Evolutionary conservation across 176 grass and related monocot genomes (phyloP).

Genomic region (sorghum (Sorghum bicolor)): Sorghum_bicolor_NCBIv3 NC_012877.2:54579501-54580000

Average conservation of each 20-base stretch:
- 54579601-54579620: conserved; percentile 41
- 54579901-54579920: conserved; percentile 82
- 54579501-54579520: conserved; percentile 52
- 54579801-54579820: conserved; percentile 84
- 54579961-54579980: conserved; percentile 49
- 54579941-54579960: conserved; percentile 52
- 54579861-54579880: conserved; percentile 1
- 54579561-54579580: conserved; percentile 84
- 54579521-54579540: conserved; percentile 29
- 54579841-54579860: background rate
- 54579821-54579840: conserved; percentile 30
- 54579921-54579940: conserved; percentile 75
- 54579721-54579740: conserved; percentile 22
- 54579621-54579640: conserved; percentile 40
- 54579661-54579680: conserved; percentile 58
- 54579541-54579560: conserved; percentile 77
- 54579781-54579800: conserved; percentile 74
- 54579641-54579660: conserved; percentile 43
- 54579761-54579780: conserved; percentile 48
- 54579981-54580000: conserved; percentile 12
- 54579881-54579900: conserved; percentile 19
- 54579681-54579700: conserved; percentile 22
- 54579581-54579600: conserved; percentile 49
- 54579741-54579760: conserved; percentile 50
- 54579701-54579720: background rate